A percentile compares a stretch with the other conserved stretches of the same genome.
Conservation (phyloP, 2,329 filamentous ascomycete genomes). For the Diplocarpon mali region DNA sequence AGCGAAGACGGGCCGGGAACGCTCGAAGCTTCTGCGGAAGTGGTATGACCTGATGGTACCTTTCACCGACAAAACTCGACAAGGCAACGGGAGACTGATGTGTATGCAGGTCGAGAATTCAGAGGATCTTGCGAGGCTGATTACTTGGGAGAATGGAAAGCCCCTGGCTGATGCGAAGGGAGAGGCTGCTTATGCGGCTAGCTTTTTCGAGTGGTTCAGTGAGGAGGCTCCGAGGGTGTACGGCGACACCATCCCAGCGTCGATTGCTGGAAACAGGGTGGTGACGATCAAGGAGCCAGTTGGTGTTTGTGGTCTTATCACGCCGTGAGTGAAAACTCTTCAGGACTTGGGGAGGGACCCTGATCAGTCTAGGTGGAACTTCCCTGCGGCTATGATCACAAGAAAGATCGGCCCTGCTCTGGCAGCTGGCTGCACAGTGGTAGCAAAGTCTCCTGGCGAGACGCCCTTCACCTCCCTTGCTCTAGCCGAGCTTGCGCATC, state of each 20-base stretch:
- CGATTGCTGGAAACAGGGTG: constrained; percentile 60
- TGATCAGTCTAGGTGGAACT: constrained; percentile 56
- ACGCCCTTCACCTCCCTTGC: constrained; percentile 87
- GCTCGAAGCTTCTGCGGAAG: constrained; percentile 60
- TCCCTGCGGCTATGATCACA: constrained; percentile 67
- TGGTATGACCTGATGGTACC: constrained; percentile 69
- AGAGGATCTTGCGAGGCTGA: constrained; percentile 70
- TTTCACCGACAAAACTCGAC: background rate
- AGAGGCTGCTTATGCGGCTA: constrained; percentile 62
- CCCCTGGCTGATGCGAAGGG: constrained; percentile 63
- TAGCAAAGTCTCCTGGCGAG: constrained; percentile 83
- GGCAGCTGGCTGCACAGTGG: constrained; percentile 90
- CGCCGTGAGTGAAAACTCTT: constrained; percentile 38
- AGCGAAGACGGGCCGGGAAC: constrained; percentile 61
- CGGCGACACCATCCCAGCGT: constrained; percentile 64
- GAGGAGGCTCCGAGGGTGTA: constrained; percentile 66
- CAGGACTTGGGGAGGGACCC: background rate
- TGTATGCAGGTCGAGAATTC: constrained; percentile 44
- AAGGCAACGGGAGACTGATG: constrained; percentile 2
- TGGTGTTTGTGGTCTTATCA: constrained; percentile 73
- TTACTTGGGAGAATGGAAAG: constrained; percentile 88
- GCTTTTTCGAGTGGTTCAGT: constrained; percentile 72
- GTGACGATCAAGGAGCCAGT: constrained; percentile 74
- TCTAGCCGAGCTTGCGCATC: constrained; percentile 71
- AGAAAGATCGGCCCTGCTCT: constrained; percentile 63